Conservation (phyloP, 306 rosid species). For the Prunus mongolica region DNA sequence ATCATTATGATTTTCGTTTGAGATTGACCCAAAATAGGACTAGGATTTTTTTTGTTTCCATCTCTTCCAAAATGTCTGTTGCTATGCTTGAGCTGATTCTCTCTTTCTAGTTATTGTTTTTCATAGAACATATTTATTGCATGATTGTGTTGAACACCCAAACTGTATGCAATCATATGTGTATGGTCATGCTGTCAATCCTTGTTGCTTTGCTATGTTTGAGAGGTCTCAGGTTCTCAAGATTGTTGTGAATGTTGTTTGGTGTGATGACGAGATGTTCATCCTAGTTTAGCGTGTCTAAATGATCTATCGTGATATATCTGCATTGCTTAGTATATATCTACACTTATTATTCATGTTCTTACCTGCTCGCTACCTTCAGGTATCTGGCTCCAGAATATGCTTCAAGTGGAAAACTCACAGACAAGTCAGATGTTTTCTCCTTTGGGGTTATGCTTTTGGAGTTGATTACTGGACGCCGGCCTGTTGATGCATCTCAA, state of each 20-base stretch:
- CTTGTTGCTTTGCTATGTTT: background rate
- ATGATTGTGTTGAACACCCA: background rate
- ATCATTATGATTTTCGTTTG: background rate
- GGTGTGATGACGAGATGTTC: background rate
- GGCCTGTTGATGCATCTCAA: conserved; percentile 71
- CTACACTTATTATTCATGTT: background rate
- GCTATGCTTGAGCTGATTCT: background rate
- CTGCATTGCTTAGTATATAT: background rate
- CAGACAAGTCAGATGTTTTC: conserved; percentile 95
- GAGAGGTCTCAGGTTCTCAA: background rate
- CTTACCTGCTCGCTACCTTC: conserved; percentile 23
- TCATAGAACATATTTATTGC: background rate
- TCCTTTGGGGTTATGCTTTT: conserved; percentile 92
- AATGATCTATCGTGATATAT: background rate
- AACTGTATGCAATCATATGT: background rate
- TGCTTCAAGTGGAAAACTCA: conserved; percentile 91
- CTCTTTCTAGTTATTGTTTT: background rate
- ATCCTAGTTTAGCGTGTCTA: background rate
- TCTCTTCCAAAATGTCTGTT: background rate
- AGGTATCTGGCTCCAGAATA: conserved; percentile 98
- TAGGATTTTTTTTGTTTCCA: background rate
- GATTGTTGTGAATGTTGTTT: background rate
- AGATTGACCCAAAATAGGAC: background rate
- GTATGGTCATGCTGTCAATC: background rate
- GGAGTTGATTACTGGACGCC: conserved; percentile 82